phyloP scores from a whole-genome alignment of 2,329 filamentous ascomycete genomes.

The Aspergillus quadricinctus region DNA sequence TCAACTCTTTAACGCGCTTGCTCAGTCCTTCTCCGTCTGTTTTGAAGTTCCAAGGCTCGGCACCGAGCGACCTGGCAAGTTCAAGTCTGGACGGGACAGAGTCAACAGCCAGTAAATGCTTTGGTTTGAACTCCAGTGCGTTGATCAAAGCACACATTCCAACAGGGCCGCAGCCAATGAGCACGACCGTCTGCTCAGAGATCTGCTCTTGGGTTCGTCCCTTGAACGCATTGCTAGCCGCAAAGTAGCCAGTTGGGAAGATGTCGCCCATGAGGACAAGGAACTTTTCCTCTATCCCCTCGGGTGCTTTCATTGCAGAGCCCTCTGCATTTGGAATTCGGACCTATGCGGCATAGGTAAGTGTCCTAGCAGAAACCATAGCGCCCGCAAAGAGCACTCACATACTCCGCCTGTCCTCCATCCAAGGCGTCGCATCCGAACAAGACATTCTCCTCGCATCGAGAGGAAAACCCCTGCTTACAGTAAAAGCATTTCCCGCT shows the following conservation, averaged over 20 bases:
- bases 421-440: conserved; percentile 69
- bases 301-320: conserved; percentile 70
- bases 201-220: conserved; percentile 56
- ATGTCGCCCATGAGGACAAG: conserved; percentile 90
- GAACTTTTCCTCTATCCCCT: conserved; percentile 66
- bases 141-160: conserved; percentile 80
- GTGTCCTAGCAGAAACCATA: not conserved
- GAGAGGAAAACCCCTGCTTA: conserved; percentile 67
- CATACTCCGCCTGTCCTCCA: conserved; percentile 77
- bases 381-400: conserved; percentile 22
- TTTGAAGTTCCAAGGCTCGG: conserved; percentile 76
- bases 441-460: conserved; percentile 65
- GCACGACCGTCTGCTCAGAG: conserved; percentile 65
- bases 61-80: conserved; percentile 68
- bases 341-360: conserved; percentile 42
- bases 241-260: conserved; percentile 81
- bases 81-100: conserved; percentile 70
- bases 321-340: conserved; percentile 76
- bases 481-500: conserved; percentile 81
- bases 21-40: conserved; percentile 62
- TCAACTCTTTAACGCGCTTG: conserved; percentile 67
- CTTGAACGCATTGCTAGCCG: conserved; percentile 71
- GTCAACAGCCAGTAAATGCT: conserved; percentile 74
- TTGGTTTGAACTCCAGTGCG: conserved; percentile 69
- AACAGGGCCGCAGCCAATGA: conserved; percentile 82